Conservation (phyloP, 2,329 filamentous ascomycete genomes). For the Cladosporium austrohemisphaericum region DNA sequence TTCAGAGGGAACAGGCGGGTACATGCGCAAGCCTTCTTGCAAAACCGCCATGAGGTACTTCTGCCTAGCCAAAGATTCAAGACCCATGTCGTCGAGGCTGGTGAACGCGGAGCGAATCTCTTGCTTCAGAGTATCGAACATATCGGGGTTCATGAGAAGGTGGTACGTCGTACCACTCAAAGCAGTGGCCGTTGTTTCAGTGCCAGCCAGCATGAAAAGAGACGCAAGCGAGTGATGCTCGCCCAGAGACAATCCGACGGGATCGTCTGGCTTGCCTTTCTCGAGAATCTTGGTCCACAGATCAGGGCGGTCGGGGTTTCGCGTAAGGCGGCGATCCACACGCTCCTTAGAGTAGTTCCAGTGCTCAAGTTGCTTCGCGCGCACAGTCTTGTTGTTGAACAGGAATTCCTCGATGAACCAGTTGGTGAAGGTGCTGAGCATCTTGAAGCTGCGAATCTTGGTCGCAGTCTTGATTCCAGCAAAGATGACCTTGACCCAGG, state of each 20-base stretch:
- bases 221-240: constrained; percentile 34
- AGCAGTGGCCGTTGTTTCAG: constrained; percentile 73
- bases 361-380: constrained; percentile 21
- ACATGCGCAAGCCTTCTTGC: constrained; percentile 46
- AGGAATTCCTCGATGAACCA: constrained; percentile 13
- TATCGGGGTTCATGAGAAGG: constrained; percentile 59
- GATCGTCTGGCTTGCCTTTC: constrained; percentile 5
- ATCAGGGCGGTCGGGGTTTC: constrained; percentile 18
- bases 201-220: constrained; percentile 58
- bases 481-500: constrained; percentile 25
- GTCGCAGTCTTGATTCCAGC: constrained; percentile 13
- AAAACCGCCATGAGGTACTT: constrained; percentile 45
- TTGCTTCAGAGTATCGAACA: constrained; percentile 51
- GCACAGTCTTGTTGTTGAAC: constrained; percentile 5
- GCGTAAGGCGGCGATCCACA: constrained; percentile 27
- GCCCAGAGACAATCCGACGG: constrained; percentile 20
- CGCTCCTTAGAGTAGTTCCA: constrained; percentile 26
- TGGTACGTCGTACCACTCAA: constrained; percentile 69
- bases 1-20: constrained; percentile 34
- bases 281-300: constrained; percentile 18
- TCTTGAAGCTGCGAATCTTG: constrained; percentile 5
- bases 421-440: background rate
- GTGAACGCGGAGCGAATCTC: constrained; percentile 51
- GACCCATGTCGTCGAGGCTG: constrained; percentile 26
- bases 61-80: constrained; percentile 23